phyloP scores from a whole-genome alignment of 2,329 filamentous ascomycete genomes.

The Capronia coronata region DNA sequence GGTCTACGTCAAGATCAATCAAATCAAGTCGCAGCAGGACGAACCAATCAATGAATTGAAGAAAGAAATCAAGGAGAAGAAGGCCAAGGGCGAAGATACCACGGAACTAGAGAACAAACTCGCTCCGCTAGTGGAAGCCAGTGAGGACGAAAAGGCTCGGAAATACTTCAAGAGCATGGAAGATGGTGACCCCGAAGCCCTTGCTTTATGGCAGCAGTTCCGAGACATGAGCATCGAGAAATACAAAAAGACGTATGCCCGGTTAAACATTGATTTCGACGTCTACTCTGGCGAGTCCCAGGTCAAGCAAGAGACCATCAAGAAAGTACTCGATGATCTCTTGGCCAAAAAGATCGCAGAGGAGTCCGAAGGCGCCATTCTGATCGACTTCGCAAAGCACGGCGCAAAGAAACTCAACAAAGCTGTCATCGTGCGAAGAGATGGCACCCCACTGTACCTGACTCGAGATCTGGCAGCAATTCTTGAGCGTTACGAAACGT shows the following conservation, averaged over 20 bases:
- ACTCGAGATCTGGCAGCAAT: constrained; percentile 64
- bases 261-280: constrained; percentile 59
- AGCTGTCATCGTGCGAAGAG: constrained; percentile 60
- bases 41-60: constrained; percentile 51
- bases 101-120: constrained; percentile 42
- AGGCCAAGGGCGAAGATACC: constrained; percentile 45
- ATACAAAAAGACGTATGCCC: constrained; percentile 58
- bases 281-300: constrained; percentile 65
- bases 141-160: constrained; percentile 47
- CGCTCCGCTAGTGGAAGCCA: constrained; percentile 44
- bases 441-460: constrained; percentile 62
- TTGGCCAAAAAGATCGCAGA: constrained; percentile 57
- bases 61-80: constrained; percentile 44
- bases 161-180: constrained; percentile 63
- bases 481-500: constrained; percentile 55
- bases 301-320: constrained; percentile 57
- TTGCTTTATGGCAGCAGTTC: constrained; percentile 58
- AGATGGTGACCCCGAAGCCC: constrained; percentile 53
- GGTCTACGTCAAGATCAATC: constrained; percentile 60
- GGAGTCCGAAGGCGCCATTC: constrained; percentile 58
- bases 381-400: constrained; percentile 65
- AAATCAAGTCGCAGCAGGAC: constrained; percentile 51
- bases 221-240: constrained; percentile 58
- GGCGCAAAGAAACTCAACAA: constrained; percentile 61
- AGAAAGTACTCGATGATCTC: constrained; percentile 53